Base-by-base conservation (phyloP, 306 rosid species). In the Hippophae tibetana region DNA sequence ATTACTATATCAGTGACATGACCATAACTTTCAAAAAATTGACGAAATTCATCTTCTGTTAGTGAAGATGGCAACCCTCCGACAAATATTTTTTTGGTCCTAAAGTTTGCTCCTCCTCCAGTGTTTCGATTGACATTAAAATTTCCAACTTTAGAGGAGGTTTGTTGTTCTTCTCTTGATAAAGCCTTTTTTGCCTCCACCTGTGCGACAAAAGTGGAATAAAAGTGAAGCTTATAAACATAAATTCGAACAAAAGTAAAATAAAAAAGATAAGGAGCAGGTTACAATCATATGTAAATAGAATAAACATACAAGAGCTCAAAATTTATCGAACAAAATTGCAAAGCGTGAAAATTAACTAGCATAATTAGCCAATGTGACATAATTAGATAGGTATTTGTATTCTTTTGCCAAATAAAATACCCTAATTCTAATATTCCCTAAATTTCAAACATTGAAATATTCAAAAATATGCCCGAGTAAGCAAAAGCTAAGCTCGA, bases 51-150 rank as follows among this genome's bases (percentile, higher is more conserved):
- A 43, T 81, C 87, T 69, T 81, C 87, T 46, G 84, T 59, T 45
- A 81, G 77, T n/a, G 78, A 61, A 31, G 87, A 78, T 43, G 87
- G 87, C 57, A 81, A 63, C 42, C 87, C 87, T 54, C 87, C 87
- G 4, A 81, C 84, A 64, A 81, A 81, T 23, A 81, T 81, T 57
- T 81, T 81, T 62, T 81, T 81, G 31, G 87, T 81, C 72, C 47
- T 81, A 58, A 78, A 78, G 67, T 75, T 72, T 65, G 84, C 87
- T 60, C 81, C 83, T 41, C 77, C 87, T 51, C 78, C 74, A 9
- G 86, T 72, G 66, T 69, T 62, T 61, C 81, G 69, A 43, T 66
- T 72, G 48, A 68, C 26, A 13, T 68, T 72, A 47, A 54, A 72
- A 56, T 48, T 75, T 54, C 87, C 84, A 61, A 58, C 64, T 68